A percentile compares a stretch with the other conserved stretches of the same genome.
Conservation (phyloP, 2,329 filamentous ascomycete species). For the Tetracladium maxilliforme region DNA sequence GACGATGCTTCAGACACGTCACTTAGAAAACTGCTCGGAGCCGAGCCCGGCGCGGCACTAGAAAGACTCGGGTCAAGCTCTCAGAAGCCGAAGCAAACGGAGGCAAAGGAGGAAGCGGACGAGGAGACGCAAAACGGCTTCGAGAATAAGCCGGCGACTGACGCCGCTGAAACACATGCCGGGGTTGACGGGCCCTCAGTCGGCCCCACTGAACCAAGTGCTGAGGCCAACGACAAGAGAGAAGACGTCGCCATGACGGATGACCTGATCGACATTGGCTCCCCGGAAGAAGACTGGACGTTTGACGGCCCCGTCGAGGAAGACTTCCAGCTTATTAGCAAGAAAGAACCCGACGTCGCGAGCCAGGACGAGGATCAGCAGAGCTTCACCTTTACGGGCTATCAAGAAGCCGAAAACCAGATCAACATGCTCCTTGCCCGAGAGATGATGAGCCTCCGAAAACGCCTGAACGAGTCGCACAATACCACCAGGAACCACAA, state of each 20-base stretch:
- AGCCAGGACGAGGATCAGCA: slow-evolving; percentile 26
- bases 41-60: slow-evolving; percentile 2
- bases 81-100: slow-evolving; percentile 1
- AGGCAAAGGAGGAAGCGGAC: slow-evolving; percentile 1
- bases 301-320: too few relatives aligned
- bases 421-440: slow-evolving; percentile 32
- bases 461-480: slow-evolving; percentile 37
- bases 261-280: background rate
- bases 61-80: background rate
- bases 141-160: slow-evolving; percentile 6
- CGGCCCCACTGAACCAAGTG: too few relatives aligned
- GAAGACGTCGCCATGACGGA: background rate
- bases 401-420: slow-evolving; percentile 25
- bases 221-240: too few relatives aligned
- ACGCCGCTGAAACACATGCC: slow-evolving; percentile 6
- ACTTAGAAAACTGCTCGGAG: slow-evolving; percentile 3
- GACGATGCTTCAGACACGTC: slow-evolving; percentile 11
- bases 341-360: slow-evolving; percentile 24
- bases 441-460: slow-evolving; percentile 9
- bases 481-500: slow-evolving; percentile 46
- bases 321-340: slow-evolving; percentile 23
- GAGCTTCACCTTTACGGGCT: slow-evolving; percentile 24
- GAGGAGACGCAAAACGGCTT: slow-evolving; percentile 1
- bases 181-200: slow-evolving; percentile 12
- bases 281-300: too few relatives aligned